Percentiles rank a stretch among this genome's conserved stretches.
Evolutionary conservation across 1,284 basidiomycete genomes (phyloP).

Genomic region (Jaminaea rosea): DNA sequence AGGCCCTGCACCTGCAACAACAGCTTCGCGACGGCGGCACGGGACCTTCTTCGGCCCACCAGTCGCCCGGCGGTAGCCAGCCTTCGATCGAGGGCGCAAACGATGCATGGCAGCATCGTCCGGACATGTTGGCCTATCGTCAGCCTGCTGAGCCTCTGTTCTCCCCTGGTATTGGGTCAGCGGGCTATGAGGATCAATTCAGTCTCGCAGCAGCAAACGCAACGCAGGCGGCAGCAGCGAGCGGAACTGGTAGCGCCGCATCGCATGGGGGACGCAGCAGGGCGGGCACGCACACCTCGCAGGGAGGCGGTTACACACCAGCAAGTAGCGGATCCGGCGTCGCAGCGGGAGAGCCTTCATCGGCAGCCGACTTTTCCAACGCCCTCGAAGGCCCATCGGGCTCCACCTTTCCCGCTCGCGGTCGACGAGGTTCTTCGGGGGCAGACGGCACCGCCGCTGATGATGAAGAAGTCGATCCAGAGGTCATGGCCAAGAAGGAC

Average conservation of each 20-base stretch:
- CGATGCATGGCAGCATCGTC: not conserved
- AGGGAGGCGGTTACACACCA: no score
- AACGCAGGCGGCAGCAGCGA: not conserved
- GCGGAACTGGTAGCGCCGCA: not conserved
- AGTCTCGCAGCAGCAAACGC: not conserved
- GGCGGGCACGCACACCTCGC: no score
- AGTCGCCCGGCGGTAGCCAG: no score
- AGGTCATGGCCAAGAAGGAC: constrained; percentile 57
- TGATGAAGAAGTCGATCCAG: constrained; percentile 23
- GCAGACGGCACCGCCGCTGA: constrained; percentile 14
- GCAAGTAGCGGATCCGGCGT: no score
- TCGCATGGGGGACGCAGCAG: no score
- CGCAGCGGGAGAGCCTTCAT: no score
- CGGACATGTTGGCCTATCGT: not conserved
- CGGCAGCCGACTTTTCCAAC: no score
- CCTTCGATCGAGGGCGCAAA: not conserved
- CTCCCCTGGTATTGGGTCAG: not conserved
- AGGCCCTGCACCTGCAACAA: no score
- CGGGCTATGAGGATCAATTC: not conserved
- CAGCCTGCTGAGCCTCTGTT: not conserved
- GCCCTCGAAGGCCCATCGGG: no score
- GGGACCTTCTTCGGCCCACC: no score
- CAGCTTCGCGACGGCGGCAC: no score
- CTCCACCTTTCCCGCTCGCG: no score
- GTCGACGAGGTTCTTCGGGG: constrained; percentile 20